Conservation (phyloP, 225 moss, liverwort and hornwort species). For the Ulota crispa region DNA sequence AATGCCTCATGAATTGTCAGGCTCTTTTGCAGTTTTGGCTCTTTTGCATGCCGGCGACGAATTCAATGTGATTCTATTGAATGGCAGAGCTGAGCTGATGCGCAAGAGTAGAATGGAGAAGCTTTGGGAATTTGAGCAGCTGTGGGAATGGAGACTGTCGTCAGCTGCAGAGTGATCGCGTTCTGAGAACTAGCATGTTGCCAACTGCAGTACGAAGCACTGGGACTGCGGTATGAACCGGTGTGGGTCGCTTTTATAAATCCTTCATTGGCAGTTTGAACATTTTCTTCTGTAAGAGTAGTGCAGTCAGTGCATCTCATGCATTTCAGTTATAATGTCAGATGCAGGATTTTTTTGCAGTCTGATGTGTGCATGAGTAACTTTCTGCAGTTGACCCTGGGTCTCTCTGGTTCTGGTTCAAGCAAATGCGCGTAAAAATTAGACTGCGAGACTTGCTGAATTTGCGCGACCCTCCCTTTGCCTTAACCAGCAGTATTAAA, state of each 20-base stretch:
- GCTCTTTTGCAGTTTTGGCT: too few relatives aligned
- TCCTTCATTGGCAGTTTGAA: not conserved
- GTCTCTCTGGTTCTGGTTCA: not conserved
- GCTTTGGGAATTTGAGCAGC: not conserved
- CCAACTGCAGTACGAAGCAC: slow-evolving; percentile 2
- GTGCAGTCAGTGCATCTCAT: not conserved
- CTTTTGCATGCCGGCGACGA: not conserved
- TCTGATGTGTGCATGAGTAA: not conserved
- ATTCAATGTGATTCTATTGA: not conserved
- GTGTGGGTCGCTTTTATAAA: not conserved
- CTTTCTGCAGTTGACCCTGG: not conserved
- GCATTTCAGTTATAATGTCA: not conserved
- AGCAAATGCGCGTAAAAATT: not conserved
- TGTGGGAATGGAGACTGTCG: not conserved
- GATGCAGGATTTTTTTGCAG: not conserved
- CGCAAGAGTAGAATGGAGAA: not conserved
- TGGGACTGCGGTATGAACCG: not conserved
- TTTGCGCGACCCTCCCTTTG: not conserved
- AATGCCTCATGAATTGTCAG: too few relatives aligned
- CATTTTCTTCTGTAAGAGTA: not conserved
- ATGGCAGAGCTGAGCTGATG: not conserved
- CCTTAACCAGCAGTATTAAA: not conserved
- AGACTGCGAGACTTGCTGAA: not conserved
- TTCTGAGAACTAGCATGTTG: not conserved
- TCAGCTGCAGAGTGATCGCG: not conserved